phyloP scores from a whole-genome alignment of 257 asterid genomes.

The Mitragyna speciosa region DNA sequence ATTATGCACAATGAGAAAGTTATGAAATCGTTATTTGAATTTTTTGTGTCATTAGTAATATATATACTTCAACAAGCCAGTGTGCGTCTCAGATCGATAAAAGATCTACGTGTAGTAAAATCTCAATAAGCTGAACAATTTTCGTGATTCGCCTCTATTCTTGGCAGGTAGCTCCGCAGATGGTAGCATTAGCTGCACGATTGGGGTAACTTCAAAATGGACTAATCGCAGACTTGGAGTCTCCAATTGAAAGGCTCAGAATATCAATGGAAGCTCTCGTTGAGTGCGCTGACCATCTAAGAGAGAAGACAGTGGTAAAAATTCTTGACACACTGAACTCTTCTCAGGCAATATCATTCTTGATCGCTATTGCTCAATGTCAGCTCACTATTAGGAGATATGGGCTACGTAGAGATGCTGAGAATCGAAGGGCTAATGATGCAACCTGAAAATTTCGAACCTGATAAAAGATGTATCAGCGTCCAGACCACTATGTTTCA shows the following conservation, averaged over 20 bases:
- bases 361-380: conserved; percentile 32
- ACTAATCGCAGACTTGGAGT: conserved; percentile 8
- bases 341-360: conserved; percentile 27
- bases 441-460: background rate
- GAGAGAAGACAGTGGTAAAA: conserved; percentile 21
- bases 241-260: conserved; percentile 15
- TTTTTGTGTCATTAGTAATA: no score
- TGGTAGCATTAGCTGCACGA: conserved; percentile 20
- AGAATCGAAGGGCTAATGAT: background rate
- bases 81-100: background rate
- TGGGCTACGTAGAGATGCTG: conserved; percentile 30
- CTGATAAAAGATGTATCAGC: background rate
- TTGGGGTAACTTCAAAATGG: conserved; percentile 23
- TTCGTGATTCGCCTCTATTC: background rate
- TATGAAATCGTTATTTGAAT: no score
- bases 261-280: conserved; percentile 33
- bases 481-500: background rate
- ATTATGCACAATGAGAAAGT: background rate
- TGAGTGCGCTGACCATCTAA: conserved; percentile 38
- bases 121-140: background rate
- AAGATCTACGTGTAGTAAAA: background rate
- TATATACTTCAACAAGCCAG: background rate
- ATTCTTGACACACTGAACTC: conserved; percentile 36
- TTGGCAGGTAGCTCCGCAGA: conserved; percentile 23
- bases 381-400: conserved; percentile 26